Evolutionary conservation across 257 asterid genomes (phyloP).

Genomic region (Solanum tarijense): DNA sequence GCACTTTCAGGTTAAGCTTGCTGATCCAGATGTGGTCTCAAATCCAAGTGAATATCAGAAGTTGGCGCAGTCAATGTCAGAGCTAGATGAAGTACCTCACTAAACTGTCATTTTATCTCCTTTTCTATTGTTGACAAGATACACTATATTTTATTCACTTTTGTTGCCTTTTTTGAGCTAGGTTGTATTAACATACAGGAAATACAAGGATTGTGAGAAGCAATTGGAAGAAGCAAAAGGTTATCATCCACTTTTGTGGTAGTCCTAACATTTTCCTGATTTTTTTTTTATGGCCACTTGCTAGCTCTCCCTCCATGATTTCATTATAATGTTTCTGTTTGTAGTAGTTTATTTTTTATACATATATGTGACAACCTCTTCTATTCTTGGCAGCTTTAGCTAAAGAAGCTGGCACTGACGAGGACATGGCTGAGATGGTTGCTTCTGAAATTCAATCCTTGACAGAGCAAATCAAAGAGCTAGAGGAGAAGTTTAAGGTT

Average conservation of each 20-base stretch:
- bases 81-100: constrained; percentile 79
- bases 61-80: constrained; percentile 83
- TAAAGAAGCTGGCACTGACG: constrained; percentile 69
- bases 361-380: background rate
- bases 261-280: background rate
- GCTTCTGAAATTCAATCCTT: constrained; percentile 71
- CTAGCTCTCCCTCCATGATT: background rate
- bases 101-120: constrained; percentile 2
- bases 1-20: constrained; percentile 58
- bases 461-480: constrained; percentile 42
- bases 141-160: background rate
- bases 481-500: constrained; percentile 82
- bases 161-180: constrained; percentile 21
- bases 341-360: background rate
- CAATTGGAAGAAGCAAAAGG: constrained; percentile 92
- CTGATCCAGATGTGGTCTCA: constrained; percentile 86
- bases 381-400: constrained; percentile 45
- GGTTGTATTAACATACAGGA: constrained; percentile 70
- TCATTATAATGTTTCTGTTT: background rate
- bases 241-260: constrained; percentile 11
- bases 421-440: constrained; percentile 91
- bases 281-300: background rate
- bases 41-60: constrained; percentile 92
- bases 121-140: background rate
- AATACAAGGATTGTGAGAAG: constrained; percentile 71